These are phyloP conservation scores for Aureobasidium leucospermi DNA, from an alignment of 2,329 filamentous ascomycete genomes.

Conservation along the genomic window DNA sequence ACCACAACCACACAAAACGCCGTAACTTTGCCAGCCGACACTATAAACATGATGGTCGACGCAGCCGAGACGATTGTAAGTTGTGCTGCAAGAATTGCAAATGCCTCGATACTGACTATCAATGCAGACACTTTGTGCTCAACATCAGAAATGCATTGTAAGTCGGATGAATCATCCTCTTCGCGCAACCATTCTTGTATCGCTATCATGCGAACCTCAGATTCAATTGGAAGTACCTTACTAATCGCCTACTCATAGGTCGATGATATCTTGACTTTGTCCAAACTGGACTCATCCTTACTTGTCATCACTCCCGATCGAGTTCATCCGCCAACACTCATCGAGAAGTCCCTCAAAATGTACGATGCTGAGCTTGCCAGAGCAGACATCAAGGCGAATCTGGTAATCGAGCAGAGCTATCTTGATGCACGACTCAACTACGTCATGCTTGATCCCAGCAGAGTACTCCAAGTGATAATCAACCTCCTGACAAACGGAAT, in stretches of 20 bases:
- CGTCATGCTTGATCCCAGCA: constrained; percentile 35
- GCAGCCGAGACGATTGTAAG: constrained; percentile 21
- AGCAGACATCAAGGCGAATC: constrained; percentile 25
- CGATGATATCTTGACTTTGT: constrained; percentile 40
- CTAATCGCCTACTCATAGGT: constrained; percentile 20
- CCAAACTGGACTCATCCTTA: constrained; percentile 27
- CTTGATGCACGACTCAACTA: constrained; percentile 27
- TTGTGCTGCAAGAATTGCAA: too few relatives aligned
- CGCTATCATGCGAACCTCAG: not conserved
- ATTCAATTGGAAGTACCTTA: not conserved
- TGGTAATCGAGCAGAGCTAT: constrained; percentile 32
- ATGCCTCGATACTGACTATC: not conserved
- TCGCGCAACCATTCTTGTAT: too few relatives aligned
- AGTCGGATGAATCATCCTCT: not conserved
- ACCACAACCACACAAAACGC: constrained; percentile 17
- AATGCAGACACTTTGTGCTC: not conserved
- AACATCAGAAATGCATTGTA: constrained; percentile 5
- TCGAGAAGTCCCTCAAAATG: constrained; percentile 30
- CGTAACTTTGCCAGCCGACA: constrained; percentile 5
- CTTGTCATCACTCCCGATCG: constrained; percentile 34
- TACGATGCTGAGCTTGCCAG: constrained; percentile 34
- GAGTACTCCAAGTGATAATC: constrained; percentile 37
- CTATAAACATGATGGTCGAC: constrained; percentile 16
- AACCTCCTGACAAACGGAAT: constrained; percentile 39
- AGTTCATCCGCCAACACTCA: constrained; percentile 29